Conservation (phyloP, 2,329 filamentous ascomycete genomes). For the Bipolaris oryzae region DNA sequence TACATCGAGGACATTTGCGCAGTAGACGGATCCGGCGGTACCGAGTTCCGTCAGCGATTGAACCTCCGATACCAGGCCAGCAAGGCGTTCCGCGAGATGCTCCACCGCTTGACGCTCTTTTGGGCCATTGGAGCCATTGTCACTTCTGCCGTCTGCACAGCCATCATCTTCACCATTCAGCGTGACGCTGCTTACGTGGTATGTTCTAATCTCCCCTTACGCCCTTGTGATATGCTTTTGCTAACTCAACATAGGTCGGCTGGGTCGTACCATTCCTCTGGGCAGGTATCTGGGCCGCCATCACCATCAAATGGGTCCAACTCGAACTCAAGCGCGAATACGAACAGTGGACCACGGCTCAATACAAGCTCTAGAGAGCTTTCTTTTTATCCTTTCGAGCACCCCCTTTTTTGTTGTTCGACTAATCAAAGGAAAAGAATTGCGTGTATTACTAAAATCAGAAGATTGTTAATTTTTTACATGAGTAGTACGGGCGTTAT, state of each 20-base stretch:
- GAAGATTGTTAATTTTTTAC: too few species aligned
- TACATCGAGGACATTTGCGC: conserved; percentile 62
- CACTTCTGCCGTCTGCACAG: conserved; percentile 50
- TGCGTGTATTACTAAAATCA: too few species aligned
- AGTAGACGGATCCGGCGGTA: conserved; percentile 60
- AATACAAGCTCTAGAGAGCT: conserved; percentile 44
- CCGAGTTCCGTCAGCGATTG: conserved; percentile 58
- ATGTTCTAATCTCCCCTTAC: conserved; percentile 23
- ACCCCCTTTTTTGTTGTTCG: not conserved
- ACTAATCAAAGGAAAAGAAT: not conserved
- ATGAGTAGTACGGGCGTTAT: too few species aligned
- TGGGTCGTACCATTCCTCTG: conserved; percentile 58
- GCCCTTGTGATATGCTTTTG: not conserved
- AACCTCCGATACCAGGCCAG: conserved; percentile 60
- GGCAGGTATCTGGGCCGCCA: conserved; percentile 55
- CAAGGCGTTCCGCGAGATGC: conserved; percentile 60
- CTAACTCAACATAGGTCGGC: conserved; percentile 46
- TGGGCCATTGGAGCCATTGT: conserved; percentile 57
- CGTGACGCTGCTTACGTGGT: conserved; percentile 57
- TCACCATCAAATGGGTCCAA: conserved; percentile 56
- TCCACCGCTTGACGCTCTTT: conserved; percentile 59
- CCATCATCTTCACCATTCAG: conserved; percentile 56
- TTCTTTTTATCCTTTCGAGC: not conserved
- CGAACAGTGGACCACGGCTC: conserved; percentile 44
- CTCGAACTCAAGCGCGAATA: conserved; percentile 44